Evolutionary conservation across 1,139 yeast genomes (phyloP).

Genomic region (Saccharomycopsis crataegensis): DNA sequence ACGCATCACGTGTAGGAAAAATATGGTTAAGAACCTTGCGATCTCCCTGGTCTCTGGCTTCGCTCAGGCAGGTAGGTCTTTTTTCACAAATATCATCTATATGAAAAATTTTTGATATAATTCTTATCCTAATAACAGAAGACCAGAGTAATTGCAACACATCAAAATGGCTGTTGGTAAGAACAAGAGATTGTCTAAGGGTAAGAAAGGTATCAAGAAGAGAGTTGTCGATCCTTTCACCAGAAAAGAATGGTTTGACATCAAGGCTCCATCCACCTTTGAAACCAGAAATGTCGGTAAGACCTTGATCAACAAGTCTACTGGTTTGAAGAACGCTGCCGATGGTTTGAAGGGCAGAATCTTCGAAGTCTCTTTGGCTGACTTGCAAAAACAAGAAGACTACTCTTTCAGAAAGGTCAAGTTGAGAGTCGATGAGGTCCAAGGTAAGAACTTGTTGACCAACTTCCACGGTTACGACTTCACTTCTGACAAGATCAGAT

Average conservation of each 20-base stretch:
- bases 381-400: constrained; percentile 88
- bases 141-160: neutral
- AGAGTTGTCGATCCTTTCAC: constrained; percentile 93
- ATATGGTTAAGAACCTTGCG: no score
- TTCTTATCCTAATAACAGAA: no score
- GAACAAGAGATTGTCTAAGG: constrained; percentile 94
- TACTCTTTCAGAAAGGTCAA: constrained; percentile 85
- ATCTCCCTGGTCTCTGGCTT: neutral
- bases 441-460: constrained; percentile 87
- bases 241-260: constrained; percentile 92
- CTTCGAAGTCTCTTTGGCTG: constrained; percentile 81
- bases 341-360: constrained; percentile 91
- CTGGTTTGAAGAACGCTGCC: constrained; percentile 89
- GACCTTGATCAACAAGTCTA: constrained; percentile 88
- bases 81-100: constrained; percentile 3
- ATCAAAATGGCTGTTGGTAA: constrained; percentile 83
- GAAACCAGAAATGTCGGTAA: constrained; percentile 93
- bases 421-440: constrained; percentile 89
- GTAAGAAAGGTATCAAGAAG: constrained; percentile 95
- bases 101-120: no score
- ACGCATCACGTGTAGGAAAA: no score
- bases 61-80: neutral
- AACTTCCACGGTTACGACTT: constrained; percentile 94
- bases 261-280: constrained; percentile 92
- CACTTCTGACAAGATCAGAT: constrained; percentile 85